Base-by-base conservation (phyloP, 148 eudicot species). In the Rhododendron ovatum region DNA sequence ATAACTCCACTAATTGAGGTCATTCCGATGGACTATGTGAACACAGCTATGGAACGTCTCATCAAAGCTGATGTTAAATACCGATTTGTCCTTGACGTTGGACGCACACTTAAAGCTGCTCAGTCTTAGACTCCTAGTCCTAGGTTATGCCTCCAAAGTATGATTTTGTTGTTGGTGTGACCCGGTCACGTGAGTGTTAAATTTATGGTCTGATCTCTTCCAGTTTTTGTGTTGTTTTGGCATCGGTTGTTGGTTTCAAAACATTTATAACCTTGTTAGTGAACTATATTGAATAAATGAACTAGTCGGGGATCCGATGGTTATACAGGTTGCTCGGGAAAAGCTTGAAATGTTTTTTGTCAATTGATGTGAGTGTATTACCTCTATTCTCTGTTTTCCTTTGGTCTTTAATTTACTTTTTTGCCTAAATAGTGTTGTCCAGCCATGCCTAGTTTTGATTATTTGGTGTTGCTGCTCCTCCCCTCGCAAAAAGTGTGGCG, bases 81-180 rank as follows among this genome's bases (percentile, higher is more conserved):
- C 33, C 48, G 84, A 37, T 57, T 82, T 2, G 84, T 82, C 74
- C 20, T 57, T 35, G 73, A 82, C 15, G 10, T 82, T 53, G 83
- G 26, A 3, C 53, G 53, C 83, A 51, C 83, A 12, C 35, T 81
- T 43, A 53, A 51, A 28, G 43, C 14, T 53, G 67, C 83, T 1
- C 26, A 65, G 74, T 10, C 74, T 2, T 67, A 12, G 74, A 30
- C 43, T 39, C 43, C 0, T 67, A 26, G 74, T n/a, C 71, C 57
- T 67, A 67, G 33, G 5, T n/a, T 11, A n/a, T 11, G 74, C 3
- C 30, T 67, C 74, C 15, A 67, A 67, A 67, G 8, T 67, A 8
- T 67, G 35, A 67, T 63, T 67, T 61, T 55, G 15, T 26, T 20
- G 15, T 51, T 26, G 33, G 35, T 67, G 4, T 26, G 74, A 26